phyloP scores from a whole-genome alignment of 179 eudicot genomes.

The Camellia oleifera region DNA sequence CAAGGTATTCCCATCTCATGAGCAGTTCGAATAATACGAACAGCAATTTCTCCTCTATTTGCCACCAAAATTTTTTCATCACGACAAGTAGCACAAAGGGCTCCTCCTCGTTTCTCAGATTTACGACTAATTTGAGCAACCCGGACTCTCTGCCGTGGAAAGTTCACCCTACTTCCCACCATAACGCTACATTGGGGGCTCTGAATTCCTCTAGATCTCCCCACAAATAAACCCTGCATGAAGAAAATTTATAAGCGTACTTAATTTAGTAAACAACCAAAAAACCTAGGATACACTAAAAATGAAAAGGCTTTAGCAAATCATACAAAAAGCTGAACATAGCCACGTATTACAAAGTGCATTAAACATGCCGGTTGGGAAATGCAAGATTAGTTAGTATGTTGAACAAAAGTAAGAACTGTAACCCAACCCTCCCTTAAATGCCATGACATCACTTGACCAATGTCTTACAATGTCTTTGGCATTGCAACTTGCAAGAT shows the following conservation, averaged over 20 bases:
- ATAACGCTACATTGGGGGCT: conserved; percentile 58
- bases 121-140: conserved; percentile 41
- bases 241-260: conserved; percentile 5
- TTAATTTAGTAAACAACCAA: neutral
- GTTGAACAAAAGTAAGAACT: neutral
- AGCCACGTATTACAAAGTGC: neutral
- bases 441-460: neutral
- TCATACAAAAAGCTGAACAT: neutral
- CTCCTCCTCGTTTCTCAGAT: conserved; percentile 64
- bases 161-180: conserved; percentile 52
- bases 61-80: conserved; percentile 91
- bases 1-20: conserved; percentile 99
- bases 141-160: conserved; percentile 53
- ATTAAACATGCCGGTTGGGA: neutral
- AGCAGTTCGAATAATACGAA: conserved; percentile 94
- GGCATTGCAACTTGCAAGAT: neutral
- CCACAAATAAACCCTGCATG: conserved; percentile 61
- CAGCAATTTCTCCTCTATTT: conserved; percentile 98
- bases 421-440: neutral
- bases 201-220: conserved; percentile 44
- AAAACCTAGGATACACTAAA: neutral
- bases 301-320: neutral
- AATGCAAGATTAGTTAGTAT: neutral
- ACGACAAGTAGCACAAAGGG: conserved; percentile 63
- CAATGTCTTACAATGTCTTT: neutral